phyloP scores from a whole-genome alignment of 1,284 basidiomycete species.

The Porodaedalea pini region DNA sequence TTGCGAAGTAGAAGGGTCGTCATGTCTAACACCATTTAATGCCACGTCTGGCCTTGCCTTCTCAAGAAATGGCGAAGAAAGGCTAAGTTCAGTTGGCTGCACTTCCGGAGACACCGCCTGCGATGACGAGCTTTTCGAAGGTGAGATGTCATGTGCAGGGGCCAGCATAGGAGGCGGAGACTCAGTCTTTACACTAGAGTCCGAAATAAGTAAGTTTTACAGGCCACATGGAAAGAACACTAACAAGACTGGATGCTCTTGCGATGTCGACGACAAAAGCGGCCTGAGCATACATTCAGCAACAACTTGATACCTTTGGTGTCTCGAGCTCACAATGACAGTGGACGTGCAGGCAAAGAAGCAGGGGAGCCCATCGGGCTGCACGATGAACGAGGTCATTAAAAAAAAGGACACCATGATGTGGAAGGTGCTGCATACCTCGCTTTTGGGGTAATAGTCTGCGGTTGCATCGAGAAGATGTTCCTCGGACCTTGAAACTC shows the following conservation, averaged over 20 bases:
- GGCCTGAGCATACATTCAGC: slow-evolving; percentile 10
- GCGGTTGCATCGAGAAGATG: slow-evolving; percentile 30
- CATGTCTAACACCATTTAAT: neutral
- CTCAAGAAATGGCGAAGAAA: slow-evolving; percentile 27
- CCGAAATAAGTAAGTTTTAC: neutral
- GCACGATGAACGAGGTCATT: slow-evolving; percentile 14
- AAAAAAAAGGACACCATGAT: neutral
- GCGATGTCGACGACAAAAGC: neutral
- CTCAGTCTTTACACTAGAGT: slow-evolving; percentile 14
- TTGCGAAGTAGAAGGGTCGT: neutral
- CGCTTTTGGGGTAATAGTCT: slow-evolving; percentile 54
- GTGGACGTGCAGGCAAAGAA: neutral
- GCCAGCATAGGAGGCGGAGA: slow-evolving; percentile 5
- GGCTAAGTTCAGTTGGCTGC: slow-evolving; percentile 19
- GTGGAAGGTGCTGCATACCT: slow-evolving; percentile 31
- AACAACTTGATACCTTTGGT: neutral
- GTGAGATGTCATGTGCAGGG: slow-evolving; percentile 21
- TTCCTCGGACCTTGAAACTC: slow-evolving; percentile 11
- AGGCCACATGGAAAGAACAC: neutral
- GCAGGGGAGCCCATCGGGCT: slow-evolving; percentile 4
- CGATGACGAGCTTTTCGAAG: slow-evolving; percentile 21
- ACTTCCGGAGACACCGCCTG: slow-evolving; percentile 16
- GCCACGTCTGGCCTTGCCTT: slow-evolving; percentile 7
- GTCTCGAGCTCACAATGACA: slow-evolving; percentile 3
- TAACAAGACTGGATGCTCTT: slow-evolving; percentile 7